Evolutionary conservation across 2,329 filamentous ascomycete genomes (phyloP), one percentile per base, ranked within the genome.

Genomic region (Emergomyces africanus): DNA sequence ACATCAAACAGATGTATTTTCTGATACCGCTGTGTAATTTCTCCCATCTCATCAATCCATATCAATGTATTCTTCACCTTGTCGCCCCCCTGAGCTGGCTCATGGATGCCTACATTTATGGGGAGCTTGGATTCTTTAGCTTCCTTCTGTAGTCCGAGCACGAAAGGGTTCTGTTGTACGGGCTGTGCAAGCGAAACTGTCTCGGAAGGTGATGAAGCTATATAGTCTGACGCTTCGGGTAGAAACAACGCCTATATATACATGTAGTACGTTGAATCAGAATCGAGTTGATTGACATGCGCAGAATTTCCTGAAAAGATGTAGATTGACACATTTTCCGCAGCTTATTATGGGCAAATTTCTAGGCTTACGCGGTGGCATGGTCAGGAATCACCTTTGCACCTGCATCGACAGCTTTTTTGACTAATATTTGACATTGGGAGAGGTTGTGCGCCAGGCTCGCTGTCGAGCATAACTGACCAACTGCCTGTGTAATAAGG

Each of bases 1-100:
- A 84, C 81, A 71, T 96, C 90, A 73, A 97, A 96, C 15, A 96
- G 80, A 71, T 96, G 91, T 37, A 96, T 76, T 72, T 97, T 97
- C 71, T 95, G 87, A 74, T 96, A 96, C 23, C 79, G 75, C 15
- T 85, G 78, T 1, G 74, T 72, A 33, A 88, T 83, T 4, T 77
- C 68, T 0, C 86, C 86, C 0, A 75, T 66, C 48, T 80, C 78
- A 65, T 84, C 74, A 63, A 89, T 88, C 83, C 84, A 88, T 51
- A 88, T 76, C 33, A 84, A 74, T 0, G 81, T 83, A 67, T 88
- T 88, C 61, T 80, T 81, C 44, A 88, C 78, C 58, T 79, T 78
- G 44, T 77, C 75, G 20, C 71, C 72, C 46, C 75, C 71, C 1
- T 77, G 67, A 20, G 81, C 79, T 1, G 87, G 84, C 62, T 92